Evolutionary conservation across 1,284 basidiomycete genomes (phyloP).

Genomic region (Cryptococcus sp.): DNA sequence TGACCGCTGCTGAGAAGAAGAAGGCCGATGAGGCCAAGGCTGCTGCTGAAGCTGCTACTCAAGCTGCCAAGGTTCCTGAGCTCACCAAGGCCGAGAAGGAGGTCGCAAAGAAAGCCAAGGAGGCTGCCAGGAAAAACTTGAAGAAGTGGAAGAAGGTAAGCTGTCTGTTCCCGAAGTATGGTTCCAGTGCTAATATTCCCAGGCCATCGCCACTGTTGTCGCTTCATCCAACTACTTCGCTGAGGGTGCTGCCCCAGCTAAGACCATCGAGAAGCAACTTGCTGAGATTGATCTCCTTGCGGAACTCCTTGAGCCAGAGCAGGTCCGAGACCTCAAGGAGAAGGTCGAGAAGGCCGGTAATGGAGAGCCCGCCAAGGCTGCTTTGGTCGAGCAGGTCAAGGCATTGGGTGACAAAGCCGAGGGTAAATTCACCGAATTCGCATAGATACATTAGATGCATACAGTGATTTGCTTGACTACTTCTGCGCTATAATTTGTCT

Average conservation of each 20-base stretch:
- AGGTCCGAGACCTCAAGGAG: conserved; percentile 53
- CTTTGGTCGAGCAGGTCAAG: conserved; percentile 34
- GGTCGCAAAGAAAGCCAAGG: conserved; percentile 91
- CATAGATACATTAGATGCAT: conserved; percentile 22
- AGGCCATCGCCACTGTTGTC: conserved; percentile 50
- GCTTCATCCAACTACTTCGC: conserved; percentile 57
- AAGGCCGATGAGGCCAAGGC: conserved; percentile 69
- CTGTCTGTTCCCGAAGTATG: not conserved
- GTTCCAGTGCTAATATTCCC: not conserved
- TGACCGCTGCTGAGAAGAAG: conserved; percentile 64
- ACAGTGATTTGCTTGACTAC: no score
- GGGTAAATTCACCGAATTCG: conserved; percentile 52
- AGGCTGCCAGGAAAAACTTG: conserved; percentile 56
- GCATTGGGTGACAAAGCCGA: conserved; percentile 39
- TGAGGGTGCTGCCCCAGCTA: conserved; percentile 47
- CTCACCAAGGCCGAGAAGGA: conserved; percentile 57
- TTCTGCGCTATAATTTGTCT: conserved; percentile 1
- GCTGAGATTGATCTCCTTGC: conserved; percentile 54
- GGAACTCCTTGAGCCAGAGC: conserved; percentile 53
- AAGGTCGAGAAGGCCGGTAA: conserved; percentile 51
- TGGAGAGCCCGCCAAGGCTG: conserved; percentile 46
- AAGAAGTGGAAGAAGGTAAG: conserved; percentile 54
- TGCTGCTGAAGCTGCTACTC: conserved; percentile 71
- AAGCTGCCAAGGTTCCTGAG: conserved; percentile 51
- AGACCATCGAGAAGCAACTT: conserved; percentile 54